Evolutionary conservation across 768 basidiomycete species (phyloP).

Genomic region (Mycena pura): DNA sequence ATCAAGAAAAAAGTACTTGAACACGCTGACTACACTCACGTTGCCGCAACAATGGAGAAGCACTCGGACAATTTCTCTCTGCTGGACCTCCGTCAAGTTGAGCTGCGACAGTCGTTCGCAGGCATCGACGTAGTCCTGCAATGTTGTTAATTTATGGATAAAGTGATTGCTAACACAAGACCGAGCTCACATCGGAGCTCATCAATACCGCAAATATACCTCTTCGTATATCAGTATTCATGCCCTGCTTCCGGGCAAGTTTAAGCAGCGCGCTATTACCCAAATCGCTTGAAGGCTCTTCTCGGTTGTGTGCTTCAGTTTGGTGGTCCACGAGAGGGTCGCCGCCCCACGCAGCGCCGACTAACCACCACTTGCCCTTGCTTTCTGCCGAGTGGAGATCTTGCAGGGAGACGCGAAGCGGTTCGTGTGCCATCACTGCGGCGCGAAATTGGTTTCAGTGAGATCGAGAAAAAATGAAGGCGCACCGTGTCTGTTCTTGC

Average conservation of each 20-base stretch:
- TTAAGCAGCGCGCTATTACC: constrained; percentile 59
- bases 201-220: constrained; percentile 93
- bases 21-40: constrained; percentile 49
- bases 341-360: constrained; percentile 95
- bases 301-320: constrained; percentile 37
- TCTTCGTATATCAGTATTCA: constrained; percentile 96
- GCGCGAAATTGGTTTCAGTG: background rate
- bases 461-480: background rate
- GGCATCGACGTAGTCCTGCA: constrained; percentile 94
- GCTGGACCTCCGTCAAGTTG: constrained; percentile 86
- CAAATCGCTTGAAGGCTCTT: constrained; percentile 37
- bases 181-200: constrained; percentile 84
- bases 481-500: constrained; percentile 79
- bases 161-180: background rate
- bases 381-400: constrained; percentile 85
- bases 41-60: constrained; percentile 92
- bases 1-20: background rate
- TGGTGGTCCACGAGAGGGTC: constrained; percentile 85
- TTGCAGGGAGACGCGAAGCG: constrained; percentile 82
- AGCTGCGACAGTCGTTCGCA: constrained; percentile 88
- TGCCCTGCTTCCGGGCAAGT: constrained; percentile 93
- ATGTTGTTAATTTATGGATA: background rate
- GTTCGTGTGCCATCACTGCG: constrained; percentile 82
- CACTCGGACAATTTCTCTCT: constrained; percentile 94
- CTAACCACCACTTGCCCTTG: constrained; percentile 98